Conservation (phyloP, 306 rosid genomes). For the Erythrophleum fordii region DNA sequence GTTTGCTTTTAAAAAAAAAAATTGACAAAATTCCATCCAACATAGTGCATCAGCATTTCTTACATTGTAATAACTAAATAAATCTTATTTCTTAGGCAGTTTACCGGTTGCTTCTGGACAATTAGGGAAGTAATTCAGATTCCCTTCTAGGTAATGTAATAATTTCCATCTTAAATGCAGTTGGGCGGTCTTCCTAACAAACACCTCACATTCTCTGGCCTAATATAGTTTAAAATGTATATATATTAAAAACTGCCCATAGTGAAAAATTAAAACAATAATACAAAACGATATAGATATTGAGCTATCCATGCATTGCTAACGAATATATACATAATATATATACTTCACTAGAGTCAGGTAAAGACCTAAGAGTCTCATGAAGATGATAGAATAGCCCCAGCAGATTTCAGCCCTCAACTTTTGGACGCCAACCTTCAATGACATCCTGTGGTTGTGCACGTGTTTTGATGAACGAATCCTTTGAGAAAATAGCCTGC, state of each 20-base stretch:
- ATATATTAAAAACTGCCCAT: neutral
- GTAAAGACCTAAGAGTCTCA: slow-evolving; percentile 19
- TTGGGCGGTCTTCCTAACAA: slow-evolving; percentile 24
- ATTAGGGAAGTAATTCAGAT: slow-evolving; percentile 1
- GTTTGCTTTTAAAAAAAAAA: neutral
- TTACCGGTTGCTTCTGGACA: slow-evolving; percentile 5
- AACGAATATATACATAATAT: neutral
- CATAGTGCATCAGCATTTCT: neutral
- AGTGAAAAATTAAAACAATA: slow-evolving; percentile 10
- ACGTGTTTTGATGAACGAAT: slow-evolving; percentile 78
- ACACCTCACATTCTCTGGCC: slow-evolving; percentile 30
- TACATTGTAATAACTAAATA: neutral
- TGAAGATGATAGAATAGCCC: slow-evolving; percentile 4
- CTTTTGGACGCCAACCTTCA: slow-evolving; percentile 97
- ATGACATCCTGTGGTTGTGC: slow-evolving; percentile 80
- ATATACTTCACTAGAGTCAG: slow-evolving; percentile 16
- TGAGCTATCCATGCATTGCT: slow-evolving; percentile 16
- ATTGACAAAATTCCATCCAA: neutral
- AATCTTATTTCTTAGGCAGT: neutral
- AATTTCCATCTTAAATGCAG: slow-evolving; percentile 18
- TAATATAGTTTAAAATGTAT: slow-evolving; percentile 17
- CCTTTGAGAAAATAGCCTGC: slow-evolving; percentile 79
- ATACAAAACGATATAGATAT: slow-evolving; percentile 23
- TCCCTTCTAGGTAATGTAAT: slow-evolving; percentile 24
- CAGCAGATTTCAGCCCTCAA: slow-evolving; percentile 55